phyloP scores from a whole-genome alignment of 495 filamentous ascomycete species.

The Penicillium cataractarum region DNA sequence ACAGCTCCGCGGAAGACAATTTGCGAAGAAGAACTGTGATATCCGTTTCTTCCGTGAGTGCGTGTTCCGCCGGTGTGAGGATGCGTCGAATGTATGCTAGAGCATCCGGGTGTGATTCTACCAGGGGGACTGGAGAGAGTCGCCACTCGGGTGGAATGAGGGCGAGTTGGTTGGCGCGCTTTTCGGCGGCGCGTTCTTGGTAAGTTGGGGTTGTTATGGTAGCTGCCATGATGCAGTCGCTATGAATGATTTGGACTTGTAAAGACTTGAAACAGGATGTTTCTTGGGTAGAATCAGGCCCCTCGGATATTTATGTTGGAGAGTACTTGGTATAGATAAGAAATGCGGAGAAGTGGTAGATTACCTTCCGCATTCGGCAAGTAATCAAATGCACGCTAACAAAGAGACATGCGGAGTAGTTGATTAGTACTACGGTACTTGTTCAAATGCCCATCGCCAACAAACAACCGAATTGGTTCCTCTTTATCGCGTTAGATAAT shows the following conservation, averaged over 20 bases:
- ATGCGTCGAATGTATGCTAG: conserved; percentile 32
- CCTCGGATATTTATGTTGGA: conserved; percentile 10
- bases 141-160: conserved; percentile 42
- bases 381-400: conserved; percentile 23
- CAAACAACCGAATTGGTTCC: neutral
- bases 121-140: conserved; percentile 27
- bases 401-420: neutral
- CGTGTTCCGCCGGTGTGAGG: conserved; percentile 50
- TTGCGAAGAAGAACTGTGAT: conserved; percentile 45
- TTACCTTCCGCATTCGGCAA: conserved; percentile 26
- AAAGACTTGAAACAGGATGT: neutral
- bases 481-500: neutral
- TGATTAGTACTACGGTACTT: too few relatives aligned
- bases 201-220: conserved; percentile 15
- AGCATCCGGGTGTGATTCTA: conserved; percentile 27
- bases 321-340: conserved; percentile 18
- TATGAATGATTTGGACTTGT: neutral
- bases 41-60: conserved; percentile 54
- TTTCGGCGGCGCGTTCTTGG: conserved; percentile 33
- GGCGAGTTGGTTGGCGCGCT: conserved; percentile 33
- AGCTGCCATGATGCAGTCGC: conserved; percentile 1
- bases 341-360: conserved; percentile 18
- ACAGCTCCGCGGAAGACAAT: conserved; percentile 49
- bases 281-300: neutral
- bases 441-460: too few relatives aligned